Evolutionary conservation across 768 basidiomycete species (phyloP).

Genomic region (Leccinum barrowsii): DNA sequence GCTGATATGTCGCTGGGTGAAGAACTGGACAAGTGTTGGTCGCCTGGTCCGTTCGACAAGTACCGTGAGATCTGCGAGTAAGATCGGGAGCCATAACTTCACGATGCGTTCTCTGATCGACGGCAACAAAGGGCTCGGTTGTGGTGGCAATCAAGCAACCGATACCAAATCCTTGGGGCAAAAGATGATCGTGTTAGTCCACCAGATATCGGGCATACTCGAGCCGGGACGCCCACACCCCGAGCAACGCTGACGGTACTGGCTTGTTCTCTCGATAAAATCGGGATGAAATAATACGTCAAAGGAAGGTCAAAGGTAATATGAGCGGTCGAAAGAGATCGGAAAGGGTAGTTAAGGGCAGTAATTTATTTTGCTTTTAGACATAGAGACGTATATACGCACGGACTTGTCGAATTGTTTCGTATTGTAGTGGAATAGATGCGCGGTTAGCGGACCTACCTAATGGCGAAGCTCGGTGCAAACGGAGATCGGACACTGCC

Average conservation of each 20-base stretch:
- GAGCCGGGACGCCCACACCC: slow-evolving; percentile 60
- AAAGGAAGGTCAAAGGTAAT: slow-evolving; percentile 68
- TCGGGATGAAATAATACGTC: slow-evolving; percentile 75
- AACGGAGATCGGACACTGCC: too few relatives aligned
- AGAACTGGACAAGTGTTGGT: slow-evolving; percentile 47
- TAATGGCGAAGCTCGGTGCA: too few relatives aligned
- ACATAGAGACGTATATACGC: neutral
- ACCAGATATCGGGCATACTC: slow-evolving; percentile 64
- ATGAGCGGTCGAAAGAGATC: slow-evolving; percentile 67
- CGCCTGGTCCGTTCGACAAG: slow-evolving; percentile 61
- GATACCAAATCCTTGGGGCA: slow-evolving; percentile 65
- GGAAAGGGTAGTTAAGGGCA: slow-evolving; percentile 34
- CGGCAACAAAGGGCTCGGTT: slow-evolving; percentile 68
- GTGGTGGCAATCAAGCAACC: slow-evolving; percentile 76
- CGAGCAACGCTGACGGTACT: neutral
- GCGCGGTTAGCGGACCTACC: neutral
- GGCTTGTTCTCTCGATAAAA: slow-evolving; percentile 35
- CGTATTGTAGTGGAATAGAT: neutral
- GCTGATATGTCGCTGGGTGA: slow-evolving; percentile 77
- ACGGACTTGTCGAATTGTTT: neutral
- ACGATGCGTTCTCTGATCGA: slow-evolving; percentile 57
- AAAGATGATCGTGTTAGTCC: slow-evolving; percentile 58
- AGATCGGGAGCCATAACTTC: slow-evolving; percentile 62
- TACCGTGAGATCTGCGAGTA: slow-evolving; percentile 70
- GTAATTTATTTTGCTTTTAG: neutral